A percentile compares a stretch with the other conserved stretches of the same genome.
These are phyloP conservation scores for Mediolabrus comicus DNA, from an alignment of 108 stramenopile genomes.

Conservation along the genomic window DNA sequence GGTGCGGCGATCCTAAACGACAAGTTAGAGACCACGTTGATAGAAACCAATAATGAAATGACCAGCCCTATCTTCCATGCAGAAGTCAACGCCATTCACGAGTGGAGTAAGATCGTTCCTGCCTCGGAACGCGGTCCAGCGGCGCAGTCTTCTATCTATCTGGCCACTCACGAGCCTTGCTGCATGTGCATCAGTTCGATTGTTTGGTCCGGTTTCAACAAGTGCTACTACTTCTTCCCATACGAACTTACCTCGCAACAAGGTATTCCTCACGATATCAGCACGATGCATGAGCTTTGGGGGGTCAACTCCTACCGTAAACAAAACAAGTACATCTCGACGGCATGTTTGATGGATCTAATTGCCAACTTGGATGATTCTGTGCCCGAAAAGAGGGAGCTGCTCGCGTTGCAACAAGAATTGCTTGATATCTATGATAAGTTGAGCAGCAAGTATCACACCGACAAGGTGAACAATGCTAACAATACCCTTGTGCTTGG, in stretches of 20 bases:
- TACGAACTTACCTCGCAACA: conserved; percentile 50
- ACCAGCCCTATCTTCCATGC: conserved; percentile 53
- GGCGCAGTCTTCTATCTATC: conserved; percentile 43
- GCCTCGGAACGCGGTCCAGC: conserved; percentile 39
- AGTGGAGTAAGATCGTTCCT: conserved; percentile 44
- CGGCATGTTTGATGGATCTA: conserved; percentile 45
- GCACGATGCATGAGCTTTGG: conserved; percentile 70
- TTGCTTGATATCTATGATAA: conserved; percentile 41
- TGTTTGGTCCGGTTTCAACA: conserved; percentile 54
- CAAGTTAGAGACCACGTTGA: neutral
- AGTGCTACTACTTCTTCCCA: conserved; percentile 51
- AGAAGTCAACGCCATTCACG: conserved; percentile 52
- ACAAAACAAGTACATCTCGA: conserved; percentile 50
- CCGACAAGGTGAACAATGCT: conserved; percentile 48
- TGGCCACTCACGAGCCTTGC: conserved; percentile 66
- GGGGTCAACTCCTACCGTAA: conserved; percentile 61
- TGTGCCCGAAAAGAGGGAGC: conserved; percentile 37
- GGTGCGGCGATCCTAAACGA: conserved; percentile 53
- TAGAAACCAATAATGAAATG: conserved; percentile 47
- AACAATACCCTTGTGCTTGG: conserved; percentile 51
- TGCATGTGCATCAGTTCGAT: conserved; percentile 63
- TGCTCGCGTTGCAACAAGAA: conserved; percentile 14
- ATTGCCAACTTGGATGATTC: conserved; percentile 38
- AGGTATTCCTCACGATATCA: conserved; percentile 62
- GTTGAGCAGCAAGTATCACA: conserved; percentile 51